Evolutionary conservation across 1,284 basidiomycete genomes (phyloP).

Genomic region (Rhodotorula sp.): DNA sequence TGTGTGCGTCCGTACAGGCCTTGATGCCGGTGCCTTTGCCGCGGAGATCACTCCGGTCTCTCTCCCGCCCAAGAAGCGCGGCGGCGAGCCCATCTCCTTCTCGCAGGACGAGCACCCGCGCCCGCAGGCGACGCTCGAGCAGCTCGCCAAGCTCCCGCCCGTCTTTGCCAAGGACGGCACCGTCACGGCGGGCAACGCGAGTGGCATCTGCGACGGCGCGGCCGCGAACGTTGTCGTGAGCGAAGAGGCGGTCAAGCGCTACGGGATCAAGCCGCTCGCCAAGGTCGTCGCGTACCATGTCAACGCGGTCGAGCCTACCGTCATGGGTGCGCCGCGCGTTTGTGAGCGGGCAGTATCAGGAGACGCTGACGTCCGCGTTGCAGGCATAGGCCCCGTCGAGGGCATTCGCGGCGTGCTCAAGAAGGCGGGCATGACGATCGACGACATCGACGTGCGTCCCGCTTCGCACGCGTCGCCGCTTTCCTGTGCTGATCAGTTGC

Average conservation of each 20-base stretch:
- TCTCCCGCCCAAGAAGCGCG: slow-evolving; percentile 48
- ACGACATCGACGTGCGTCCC: slow-evolving; percentile 51
- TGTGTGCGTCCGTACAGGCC: slow-evolving; percentile 38
- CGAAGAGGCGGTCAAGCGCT: slow-evolving; percentile 82
- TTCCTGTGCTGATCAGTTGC: not conserved
- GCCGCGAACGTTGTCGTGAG: slow-evolving; percentile 92
- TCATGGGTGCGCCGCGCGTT: slow-evolving; percentile 58
- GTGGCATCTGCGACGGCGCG: slow-evolving; percentile 88
- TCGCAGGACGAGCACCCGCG: slow-evolving; percentile 59
- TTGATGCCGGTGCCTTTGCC: slow-evolving; percentile 54
- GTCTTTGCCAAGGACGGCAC: slow-evolving; percentile 86
- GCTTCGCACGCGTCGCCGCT: not conserved
- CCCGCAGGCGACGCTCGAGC: slow-evolving; percentile 85
- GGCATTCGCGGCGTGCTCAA: slow-evolving; percentile 51
- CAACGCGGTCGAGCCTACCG: slow-evolving; percentile 58
- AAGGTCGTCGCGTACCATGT: slow-evolving; percentile 70
- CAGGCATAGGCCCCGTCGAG: slow-evolving; percentile 58
- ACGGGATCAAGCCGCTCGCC: slow-evolving; percentile 85
- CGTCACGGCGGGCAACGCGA: slow-evolving; percentile 94
- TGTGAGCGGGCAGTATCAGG: no score
- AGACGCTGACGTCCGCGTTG: not conserved
- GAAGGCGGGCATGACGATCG: slow-evolving; percentile 51
- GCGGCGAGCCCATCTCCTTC: slow-evolving; percentile 47
- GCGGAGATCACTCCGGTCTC: slow-evolving; percentile 52
- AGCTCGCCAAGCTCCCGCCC: slow-evolving; percentile 79